Evolutionary conservation across 169 alveolate genomes (phyloP), one percentile per base, ranked within the genome.

Genomic region (Plasmodium chabaudi): DNA sequence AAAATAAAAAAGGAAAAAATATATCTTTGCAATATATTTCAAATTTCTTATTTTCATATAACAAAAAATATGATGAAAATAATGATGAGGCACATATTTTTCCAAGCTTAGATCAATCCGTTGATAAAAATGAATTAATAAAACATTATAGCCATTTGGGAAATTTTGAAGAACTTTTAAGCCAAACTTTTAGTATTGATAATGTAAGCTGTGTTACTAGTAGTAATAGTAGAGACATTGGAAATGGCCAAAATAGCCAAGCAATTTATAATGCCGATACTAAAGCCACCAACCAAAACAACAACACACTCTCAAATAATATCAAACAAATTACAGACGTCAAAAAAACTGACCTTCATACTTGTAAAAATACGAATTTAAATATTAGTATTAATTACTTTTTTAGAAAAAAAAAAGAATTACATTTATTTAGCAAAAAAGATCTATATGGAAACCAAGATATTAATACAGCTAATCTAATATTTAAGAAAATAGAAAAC

Each of bases 381-480:
- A 84, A 84, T 57, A 84, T 84, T 47, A 84, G 91, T 44, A 47
- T 84, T 9, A 84, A 84, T 84, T 84, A 60, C 65, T 84, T 84
- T 60, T 84, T 84, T 70, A 84, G 91, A 84, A 68, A 68, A 25
- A 68, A 53, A 68, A 69, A 84, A 47, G 91, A 84, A 46, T 25
- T 27, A 12, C 19, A n/a, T 49, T 39, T 84, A 39, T 84, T 84
- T 60, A 84, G 25, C 23, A 84, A 69, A 68, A 84, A 68, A 44
- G 91, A 84, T 70, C 56, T 84, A 49, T 84, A 84, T 27, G 91
- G 91, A 60, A 84, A 84, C 49, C 91, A 84, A 69, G 91, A 84
- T 61, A 69, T 69, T 47, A 67, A 42, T 17, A 47, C 46, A n/a
- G 91, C 73, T 59, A 84, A 72, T 61, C 84, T 67, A 60, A 59